Conservation (phyloP, 2,329 filamentous ascomycete genomes). For the Fonsecaea monophora region DNA sequence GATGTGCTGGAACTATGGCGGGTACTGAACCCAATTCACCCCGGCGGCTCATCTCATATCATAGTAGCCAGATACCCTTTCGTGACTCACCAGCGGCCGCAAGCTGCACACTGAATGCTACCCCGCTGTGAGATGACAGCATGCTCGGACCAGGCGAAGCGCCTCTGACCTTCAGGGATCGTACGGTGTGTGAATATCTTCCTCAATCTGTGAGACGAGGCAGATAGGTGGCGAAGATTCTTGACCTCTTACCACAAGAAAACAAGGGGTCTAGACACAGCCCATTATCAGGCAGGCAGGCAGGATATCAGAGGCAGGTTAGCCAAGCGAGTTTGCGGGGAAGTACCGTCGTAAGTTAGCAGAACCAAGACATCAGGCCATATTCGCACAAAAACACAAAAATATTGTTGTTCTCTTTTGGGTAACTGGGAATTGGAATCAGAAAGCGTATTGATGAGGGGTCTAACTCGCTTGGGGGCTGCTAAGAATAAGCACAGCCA, state of each 20-base stretch:
- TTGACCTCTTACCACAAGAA: background rate
- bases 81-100: background rate
- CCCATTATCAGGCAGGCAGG: background rate
- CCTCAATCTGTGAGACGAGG: background rate
- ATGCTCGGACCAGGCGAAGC: too few species aligned
- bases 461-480: background rate
- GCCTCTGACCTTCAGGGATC: background rate
- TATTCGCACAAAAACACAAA: background rate
- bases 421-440: background rate
- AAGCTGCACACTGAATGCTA: background rate
- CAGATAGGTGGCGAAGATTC: background rate
- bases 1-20: too few species aligned
- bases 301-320: background rate
- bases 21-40: too few species aligned
- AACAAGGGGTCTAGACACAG: conserved; percentile 1
- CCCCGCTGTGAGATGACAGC: background rate
- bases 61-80: background rate
- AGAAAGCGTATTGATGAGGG: background rate
- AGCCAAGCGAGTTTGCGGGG: background rate
- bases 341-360: background rate
- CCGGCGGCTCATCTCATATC: too few species aligned
- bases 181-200: background rate
- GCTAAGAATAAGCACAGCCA: conserved; percentile 28
- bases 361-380: too few species aligned
- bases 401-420: background rate